Conservation (phyloP, 2,329 filamentous ascomycete species). For the Orbilia quercus region DNA sequence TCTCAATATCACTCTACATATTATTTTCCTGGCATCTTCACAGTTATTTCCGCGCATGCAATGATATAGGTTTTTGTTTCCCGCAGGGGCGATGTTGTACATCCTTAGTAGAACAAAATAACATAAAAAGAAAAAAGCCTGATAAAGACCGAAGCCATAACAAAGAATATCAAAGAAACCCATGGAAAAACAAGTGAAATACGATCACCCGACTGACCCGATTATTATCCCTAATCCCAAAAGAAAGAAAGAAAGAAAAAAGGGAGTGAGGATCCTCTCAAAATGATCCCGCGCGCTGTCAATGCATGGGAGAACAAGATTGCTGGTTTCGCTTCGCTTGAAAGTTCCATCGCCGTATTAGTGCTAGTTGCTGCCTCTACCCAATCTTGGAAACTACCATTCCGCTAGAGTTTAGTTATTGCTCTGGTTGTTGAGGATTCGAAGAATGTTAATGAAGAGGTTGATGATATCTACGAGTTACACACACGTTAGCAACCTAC, state of each 20-base stretch:
- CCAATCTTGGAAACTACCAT: neutral
- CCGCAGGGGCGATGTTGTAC: neutral
- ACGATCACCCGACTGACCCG: neutral
- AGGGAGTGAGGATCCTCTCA: neutral
- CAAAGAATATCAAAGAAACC: slow-evolving; percentile 13
- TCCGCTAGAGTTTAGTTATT: slow-evolving; percentile 76
- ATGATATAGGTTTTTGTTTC: neutral
- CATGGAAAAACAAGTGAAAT: neutral
- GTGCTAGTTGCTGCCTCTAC: neutral
- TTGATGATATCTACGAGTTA: slow-evolving; percentile 80
- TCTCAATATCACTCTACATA: no score
- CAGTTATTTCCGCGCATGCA: neutral
- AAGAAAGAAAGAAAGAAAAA: slow-evolving; percentile 1
- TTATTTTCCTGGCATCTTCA: no score
- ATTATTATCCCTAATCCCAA: slow-evolving; percentile 2
- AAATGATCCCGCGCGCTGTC: neutral
- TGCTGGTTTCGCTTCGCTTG: no score
- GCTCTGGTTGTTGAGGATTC: slow-evolving; percentile 94
- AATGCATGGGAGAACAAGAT: no score
- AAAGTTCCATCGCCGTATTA: neutral
- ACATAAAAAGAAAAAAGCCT: neutral
- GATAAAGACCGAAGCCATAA: neutral
- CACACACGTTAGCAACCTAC: slow-evolving; percentile 1
- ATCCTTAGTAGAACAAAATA: slow-evolving; percentile 1
- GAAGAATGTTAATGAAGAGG: slow-evolving; percentile 92